Evolutionary conservation across 2,329 filamentous ascomycete species (phyloP), one percentile per base, ranked within the genome.

Genomic region (Microcera coccophila): DNA sequence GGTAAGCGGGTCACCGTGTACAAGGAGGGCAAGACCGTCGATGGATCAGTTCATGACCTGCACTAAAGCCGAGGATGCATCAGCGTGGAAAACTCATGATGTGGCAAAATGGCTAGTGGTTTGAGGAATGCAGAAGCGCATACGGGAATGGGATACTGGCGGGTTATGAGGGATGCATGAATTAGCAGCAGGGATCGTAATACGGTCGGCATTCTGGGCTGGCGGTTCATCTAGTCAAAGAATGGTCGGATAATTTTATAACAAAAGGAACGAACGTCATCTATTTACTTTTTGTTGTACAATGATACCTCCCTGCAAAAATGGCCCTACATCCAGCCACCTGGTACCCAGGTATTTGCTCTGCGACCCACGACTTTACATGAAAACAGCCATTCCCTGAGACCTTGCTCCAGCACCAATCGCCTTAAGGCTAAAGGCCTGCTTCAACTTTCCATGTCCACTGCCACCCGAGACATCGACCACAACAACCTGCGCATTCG

Each of bases 401-500:
- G 29, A 32, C 11, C 12, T 32, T n/a, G 8, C 15, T 32, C 29
- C 29, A 32, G 29, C 29, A 7, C 29, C 29, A n/a, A 32, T 8
- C 7, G 7, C 15, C n/a, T n/a, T n/a, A 9, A 32, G n/a, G 8
- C 29, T n/a, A 17, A 32, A 32, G 15, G 8, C 8, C 15, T 32
- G 29, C 29, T 8, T n/a, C 29, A 32, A 17, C 29, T 32, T 32
- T 8, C 12, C 29, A 8, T 32, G 7, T 17, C 29, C 29, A 14
- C 15, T 32, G 8, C 29, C 29, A 8, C 29, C 29, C 7, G 11
- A 10, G 8, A 8, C 62, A 49, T 71, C 59, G 2, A 73, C 50
- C 0, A 73, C 70, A 0, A 59, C 56, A 2, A 73, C 54, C 1
- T 65, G 62, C 0, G 70, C 58, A 2, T 58, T 41, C 0, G 59